Percentiles rank a stretch among this genome's conserved stretches.
These are phyloP conservation scores for Neurospora pannonica DNA, from an alignment of 495 filamentous ascomycete genomes.

Conservation along the genomic window DNA sequence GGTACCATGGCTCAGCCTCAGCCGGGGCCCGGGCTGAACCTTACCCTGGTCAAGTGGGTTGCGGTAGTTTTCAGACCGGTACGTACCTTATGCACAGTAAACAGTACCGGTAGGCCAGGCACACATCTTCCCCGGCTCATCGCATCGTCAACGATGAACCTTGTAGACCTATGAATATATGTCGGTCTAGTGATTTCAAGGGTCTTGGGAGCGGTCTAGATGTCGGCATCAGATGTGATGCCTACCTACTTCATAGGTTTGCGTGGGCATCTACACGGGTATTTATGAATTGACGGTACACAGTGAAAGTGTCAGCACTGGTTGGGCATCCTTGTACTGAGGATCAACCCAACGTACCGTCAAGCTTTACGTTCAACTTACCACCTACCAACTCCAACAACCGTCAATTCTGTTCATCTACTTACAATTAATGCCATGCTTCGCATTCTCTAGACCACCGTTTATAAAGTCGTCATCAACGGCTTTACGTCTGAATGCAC, in stretches of 20 bases:
- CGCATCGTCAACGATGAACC: no score
- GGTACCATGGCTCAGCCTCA: not conserved
- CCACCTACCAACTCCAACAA: not conserved
- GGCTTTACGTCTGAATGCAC: not conserved
- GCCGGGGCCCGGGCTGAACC: not conserved
- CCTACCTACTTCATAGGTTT: not conserved
- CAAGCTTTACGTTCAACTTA: not conserved
- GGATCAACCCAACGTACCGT: not conserved
- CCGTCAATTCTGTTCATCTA: not conserved
- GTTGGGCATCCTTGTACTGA: not conserved
- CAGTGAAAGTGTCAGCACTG: not conserved
- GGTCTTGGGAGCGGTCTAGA: rapidly evolving
- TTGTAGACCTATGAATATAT: no score
- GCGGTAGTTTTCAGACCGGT: not conserved
- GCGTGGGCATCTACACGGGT: not conserved
- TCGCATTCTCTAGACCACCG: not conserved
- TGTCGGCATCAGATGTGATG: not conserved
- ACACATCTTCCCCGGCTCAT: not conserved
- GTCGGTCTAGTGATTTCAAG: not conserved
- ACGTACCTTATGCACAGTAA: not conserved
- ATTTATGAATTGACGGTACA: not conserved
- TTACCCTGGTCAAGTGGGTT: not conserved
- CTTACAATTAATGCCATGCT: not conserved
- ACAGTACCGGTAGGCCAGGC: not conserved
- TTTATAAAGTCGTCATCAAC: not conserved